Evolutionary conservation across 2,329 filamentous ascomycete genomes (phyloP).

Genomic region (Stylonectria norvegica): DNA sequence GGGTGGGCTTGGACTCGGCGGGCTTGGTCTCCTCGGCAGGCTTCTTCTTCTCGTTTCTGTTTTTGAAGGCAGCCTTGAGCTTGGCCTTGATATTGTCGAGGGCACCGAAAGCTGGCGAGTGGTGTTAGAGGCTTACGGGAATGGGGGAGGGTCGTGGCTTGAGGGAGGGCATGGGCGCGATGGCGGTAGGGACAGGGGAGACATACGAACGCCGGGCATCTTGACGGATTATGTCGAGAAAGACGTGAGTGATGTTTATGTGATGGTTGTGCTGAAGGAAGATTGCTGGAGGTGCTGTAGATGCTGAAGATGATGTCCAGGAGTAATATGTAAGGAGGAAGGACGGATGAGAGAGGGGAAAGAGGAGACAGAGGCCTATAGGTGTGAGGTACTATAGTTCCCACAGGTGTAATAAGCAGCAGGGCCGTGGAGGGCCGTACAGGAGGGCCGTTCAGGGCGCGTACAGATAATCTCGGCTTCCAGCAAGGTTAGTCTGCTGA

Average conservation of each 20-base stretch:
- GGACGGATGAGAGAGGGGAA: not conserved
- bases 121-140: constrained; percentile 7
- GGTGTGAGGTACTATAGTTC: not conserved
- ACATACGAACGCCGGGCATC: constrained; percentile 55
- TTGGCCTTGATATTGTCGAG: constrained; percentile 55
- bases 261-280: constrained; percentile 1
- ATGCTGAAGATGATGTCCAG: not conserved
- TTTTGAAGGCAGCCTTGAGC: constrained; percentile 53
- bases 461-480: too few relatives aligned
- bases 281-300: constrained; percentile 34
- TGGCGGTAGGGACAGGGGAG: constrained; percentile 1
- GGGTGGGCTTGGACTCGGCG: constrained; percentile 22
- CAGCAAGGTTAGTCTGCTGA: not conserved
- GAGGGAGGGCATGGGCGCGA: not conserved
- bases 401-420: too few relatives aligned
- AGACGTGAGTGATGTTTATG: constrained; percentile 1
- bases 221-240: constrained; percentile 22
- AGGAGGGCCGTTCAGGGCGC: too few relatives aligned
- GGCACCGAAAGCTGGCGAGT: constrained; percentile 43
- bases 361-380: not conserved
- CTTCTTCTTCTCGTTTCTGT: constrained; percentile 39
- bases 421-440: too few relatives aligned
- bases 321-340: not conserved
- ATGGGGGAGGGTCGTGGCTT: not conserved
- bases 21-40: constrained; percentile 26